Evolutionary conservation across 1,284 basidiomycete species (phyloP).

Genomic region (Ceratobasidium sp.): DNA sequence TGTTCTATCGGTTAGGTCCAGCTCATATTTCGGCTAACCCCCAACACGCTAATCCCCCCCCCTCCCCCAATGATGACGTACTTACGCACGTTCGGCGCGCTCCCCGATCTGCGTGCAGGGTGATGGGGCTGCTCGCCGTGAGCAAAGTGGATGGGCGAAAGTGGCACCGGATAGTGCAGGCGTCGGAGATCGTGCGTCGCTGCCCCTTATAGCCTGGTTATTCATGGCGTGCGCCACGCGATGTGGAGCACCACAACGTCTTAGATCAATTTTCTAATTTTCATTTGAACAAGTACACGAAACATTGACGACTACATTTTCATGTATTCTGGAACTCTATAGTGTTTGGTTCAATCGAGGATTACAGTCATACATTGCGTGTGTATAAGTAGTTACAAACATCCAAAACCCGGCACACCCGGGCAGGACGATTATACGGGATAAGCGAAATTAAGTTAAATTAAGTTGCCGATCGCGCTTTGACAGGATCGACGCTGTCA

Average conservation of each 20-base stretch:
- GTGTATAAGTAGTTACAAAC: too few species aligned
- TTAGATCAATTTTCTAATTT: conserved; percentile 10
- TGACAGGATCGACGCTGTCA: conserved; percentile 29
- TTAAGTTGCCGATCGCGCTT: neutral
- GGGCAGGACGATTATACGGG: too few species aligned
- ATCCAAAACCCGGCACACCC: too few species aligned
- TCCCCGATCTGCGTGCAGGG: conserved; percentile 10
- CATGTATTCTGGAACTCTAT: conserved; percentile 4
- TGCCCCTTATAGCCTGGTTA: conserved; percentile 32
- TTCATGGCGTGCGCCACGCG: conserved; percentile 11
- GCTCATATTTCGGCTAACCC: neutral
- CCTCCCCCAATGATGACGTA: neutral
- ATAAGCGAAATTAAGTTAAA: neutral
- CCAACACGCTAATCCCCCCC: neutral
- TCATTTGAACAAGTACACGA: conserved; percentile 36
- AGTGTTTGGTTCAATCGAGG: conserved; percentile 80
- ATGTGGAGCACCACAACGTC: neutral
- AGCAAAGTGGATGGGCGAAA: conserved; percentile 5
- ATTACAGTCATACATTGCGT: too few species aligned
- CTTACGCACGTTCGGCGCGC: neutral
- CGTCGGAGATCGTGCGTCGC: conserved; percentile 26
- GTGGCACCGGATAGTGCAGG: neutral
- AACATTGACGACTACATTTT: conserved; percentile 35
- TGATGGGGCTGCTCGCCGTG: conserved; percentile 2
- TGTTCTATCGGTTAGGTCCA: neutral